Evolutionary conservation across 371 early-diverging fungal genomes (phyloP).

Genomic region (Mucor circinelloides): DNA sequence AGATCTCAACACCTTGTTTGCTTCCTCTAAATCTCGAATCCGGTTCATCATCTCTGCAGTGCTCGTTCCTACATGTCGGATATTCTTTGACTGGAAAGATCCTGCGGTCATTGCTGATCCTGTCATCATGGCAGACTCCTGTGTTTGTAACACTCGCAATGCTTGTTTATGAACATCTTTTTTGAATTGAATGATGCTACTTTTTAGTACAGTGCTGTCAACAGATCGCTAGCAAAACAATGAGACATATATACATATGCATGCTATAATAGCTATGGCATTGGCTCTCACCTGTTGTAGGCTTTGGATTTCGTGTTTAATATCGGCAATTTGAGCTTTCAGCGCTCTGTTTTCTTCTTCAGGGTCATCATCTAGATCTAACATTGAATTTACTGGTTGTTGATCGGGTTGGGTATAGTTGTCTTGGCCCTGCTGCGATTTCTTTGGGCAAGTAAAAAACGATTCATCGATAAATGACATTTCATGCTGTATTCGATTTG

Average conservation of each 20-base stretch:
- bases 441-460: constrained; percentile 42
- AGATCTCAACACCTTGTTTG: constrained; percentile 46
- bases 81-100: not conserved
- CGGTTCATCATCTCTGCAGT: constrained; percentile 31
- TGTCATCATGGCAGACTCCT: constrained; percentile 33
- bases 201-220: constrained; percentile 74
- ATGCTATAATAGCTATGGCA: not conserved
- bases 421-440: not conserved
- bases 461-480: constrained; percentile 53
- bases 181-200: constrained; percentile 77
- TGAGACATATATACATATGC: not conserved
- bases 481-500: constrained; percentile 17
- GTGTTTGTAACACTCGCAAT: constrained; percentile 45
- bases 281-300: constrained; percentile 66
- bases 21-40: constrained; percentile 60
- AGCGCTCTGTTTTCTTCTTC: constrained; percentile 72
- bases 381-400: not conserved
- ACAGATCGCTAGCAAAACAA: constrained; percentile 60
- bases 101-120: constrained; percentile 22
- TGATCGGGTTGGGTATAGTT: not conserved
- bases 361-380: not conserved
- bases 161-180: constrained; percentile 79
- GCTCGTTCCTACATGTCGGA: constrained; percentile 7
- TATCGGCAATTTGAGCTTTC: constrained; percentile 59
- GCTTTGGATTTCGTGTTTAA: constrained; percentile 60